Evolutionary conservation across 2,329 filamentous ascomycete genomes (phyloP).

Genomic region (Talaromyces sp.): DNA sequence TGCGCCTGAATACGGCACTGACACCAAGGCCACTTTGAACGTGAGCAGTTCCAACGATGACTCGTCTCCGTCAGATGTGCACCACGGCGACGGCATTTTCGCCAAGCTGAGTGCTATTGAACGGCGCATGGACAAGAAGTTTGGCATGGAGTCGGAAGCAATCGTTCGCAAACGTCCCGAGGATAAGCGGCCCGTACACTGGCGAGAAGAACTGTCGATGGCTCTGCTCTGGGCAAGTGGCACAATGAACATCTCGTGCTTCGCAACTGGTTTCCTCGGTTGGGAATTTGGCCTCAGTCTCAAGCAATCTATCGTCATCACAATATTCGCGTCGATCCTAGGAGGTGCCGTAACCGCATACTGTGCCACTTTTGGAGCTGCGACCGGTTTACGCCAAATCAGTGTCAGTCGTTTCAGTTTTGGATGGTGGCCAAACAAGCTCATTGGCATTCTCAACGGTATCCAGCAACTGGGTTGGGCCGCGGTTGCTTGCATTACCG

Average conservation of each 20-base stretch:
- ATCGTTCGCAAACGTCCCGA: conserved; percentile 47
- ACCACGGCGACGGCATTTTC: conserved; percentile 17
- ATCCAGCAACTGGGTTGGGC: conserved; percentile 33
- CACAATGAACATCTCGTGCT: conserved; percentile 52
- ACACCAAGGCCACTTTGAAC: conserved; percentile 5
- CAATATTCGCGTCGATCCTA: conserved; percentile 47
- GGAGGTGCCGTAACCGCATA: conserved; percentile 45
- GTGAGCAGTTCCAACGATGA: conserved; percentile 14
- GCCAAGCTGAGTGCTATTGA: conserved; percentile 40
- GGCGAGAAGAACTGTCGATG: conserved; percentile 48
- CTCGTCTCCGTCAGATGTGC: neutral
- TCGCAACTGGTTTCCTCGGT: conserved; percentile 52
- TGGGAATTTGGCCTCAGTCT: conserved; percentile 49
- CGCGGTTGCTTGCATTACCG: conserved; percentile 31
- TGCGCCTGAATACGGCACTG: neutral
- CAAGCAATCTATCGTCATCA: conserved; percentile 44
- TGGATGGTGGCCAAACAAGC: conserved; percentile 51
- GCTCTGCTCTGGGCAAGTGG: conserved; percentile 52
- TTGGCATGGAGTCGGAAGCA: conserved; percentile 50
- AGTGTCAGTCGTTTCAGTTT: conserved; percentile 50
- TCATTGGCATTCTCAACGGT: conserved; percentile 45
- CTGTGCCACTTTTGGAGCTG: conserved; percentile 51
- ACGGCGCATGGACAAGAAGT: conserved; percentile 42
- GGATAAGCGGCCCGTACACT: conserved; percentile 33
- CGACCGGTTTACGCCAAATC: conserved; percentile 51